These are phyloP conservation scores for Populus hybrid DNA, from an alignment of 441 rosid genomes.

Conservation along the genomic window DNA sequence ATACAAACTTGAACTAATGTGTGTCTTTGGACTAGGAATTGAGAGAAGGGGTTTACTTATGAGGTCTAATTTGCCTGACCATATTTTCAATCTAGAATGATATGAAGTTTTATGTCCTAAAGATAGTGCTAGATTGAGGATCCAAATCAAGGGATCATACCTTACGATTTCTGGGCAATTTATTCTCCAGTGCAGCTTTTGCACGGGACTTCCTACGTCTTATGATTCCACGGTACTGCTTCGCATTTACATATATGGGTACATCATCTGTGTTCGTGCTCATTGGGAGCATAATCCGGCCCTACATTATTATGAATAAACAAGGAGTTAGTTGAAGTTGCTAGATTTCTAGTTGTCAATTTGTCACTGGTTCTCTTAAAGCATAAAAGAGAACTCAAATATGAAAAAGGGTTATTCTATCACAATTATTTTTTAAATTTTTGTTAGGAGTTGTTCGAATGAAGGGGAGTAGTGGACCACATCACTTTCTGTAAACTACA, in stretches of 20 bases:
- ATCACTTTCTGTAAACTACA: not conserved
- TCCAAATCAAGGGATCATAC: slow-evolving; percentile 34
- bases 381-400: not conserved
- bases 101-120: not conserved
- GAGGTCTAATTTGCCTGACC: not conserved
- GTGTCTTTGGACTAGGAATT: not conserved
- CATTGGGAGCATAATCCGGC: slow-evolving; percentile 80
- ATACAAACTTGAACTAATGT: not conserved
- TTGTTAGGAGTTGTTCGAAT: not conserved
- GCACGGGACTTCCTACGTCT: slow-evolving; percentile 84
- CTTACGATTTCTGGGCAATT: slow-evolving; percentile 48
- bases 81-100: not conserved
- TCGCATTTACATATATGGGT: slow-evolving; percentile 50
- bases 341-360: not conserved
- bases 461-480: not conserved
- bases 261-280: slow-evolving; percentile 68
- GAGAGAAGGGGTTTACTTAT: not conserved
- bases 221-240: slow-evolving; percentile 56
- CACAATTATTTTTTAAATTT: not conserved
- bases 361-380: not conserved
- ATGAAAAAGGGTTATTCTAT: not conserved
- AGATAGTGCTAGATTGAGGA: not conserved
- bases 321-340: slow-evolving; percentile 1
- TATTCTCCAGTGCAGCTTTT: slow-evolving; percentile 69
- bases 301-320: slow-evolving; percentile 33